Conservation (phyloP, 352 stramenopile genomes). For the Globisporangium cederbergense region DNA sequence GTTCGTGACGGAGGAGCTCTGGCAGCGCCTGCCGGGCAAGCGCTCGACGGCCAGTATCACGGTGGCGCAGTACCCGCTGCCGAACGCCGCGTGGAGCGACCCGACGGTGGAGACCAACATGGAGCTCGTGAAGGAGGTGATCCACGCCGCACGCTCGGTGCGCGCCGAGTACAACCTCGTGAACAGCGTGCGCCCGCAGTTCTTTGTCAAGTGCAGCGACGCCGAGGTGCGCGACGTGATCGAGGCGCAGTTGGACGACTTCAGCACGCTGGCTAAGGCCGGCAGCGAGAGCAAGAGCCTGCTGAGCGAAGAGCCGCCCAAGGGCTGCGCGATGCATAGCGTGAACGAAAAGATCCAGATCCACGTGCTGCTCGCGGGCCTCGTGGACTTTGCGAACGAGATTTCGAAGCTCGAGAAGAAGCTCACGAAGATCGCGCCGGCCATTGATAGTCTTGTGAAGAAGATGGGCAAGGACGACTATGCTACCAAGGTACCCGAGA, state of each 20-base stretch:
- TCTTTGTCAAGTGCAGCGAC: conserved; percentile 90
- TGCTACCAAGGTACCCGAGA: conserved; percentile 72
- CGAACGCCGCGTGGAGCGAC: conserved; percentile 84
- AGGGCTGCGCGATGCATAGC: conserved; percentile 90
- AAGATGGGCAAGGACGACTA: conserved; percentile 84
- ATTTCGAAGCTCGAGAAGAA: conserved; percentile 90
- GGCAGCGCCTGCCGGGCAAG: conserved; percentile 80
- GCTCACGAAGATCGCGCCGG: conserved; percentile 73
- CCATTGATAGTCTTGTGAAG: conserved; percentile 69
- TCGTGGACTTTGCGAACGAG: conserved; percentile 88
- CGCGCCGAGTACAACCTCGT: conserved; percentile 81
- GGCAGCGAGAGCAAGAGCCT: conserved; percentile 86
- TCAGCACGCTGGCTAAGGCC: conserved; percentile 93
- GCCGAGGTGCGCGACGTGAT: conserved; percentile 69
- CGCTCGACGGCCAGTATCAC: conserved; percentile 70
- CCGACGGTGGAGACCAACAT: conserved; percentile 90
- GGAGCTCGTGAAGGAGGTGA: conserved; percentile 92
- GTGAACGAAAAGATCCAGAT: conserved; percentile 94
- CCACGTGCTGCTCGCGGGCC: conserved; percentile 77
- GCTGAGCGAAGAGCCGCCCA: conserved; percentile 70
- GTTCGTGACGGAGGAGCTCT: conserved; percentile 96
- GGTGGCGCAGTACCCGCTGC: conserved; percentile 74
- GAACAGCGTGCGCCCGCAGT: conserved; percentile 75
- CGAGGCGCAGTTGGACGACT: conserved; percentile 90
- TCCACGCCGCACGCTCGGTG: conserved; percentile 95